Percentiles rank a stretch among this genome's conserved stretches.
These are phyloP conservation scores for Allium fistulosum DNA, from an alignment of 106 monocot genomes.

Conservation along the genomic window DNA sequence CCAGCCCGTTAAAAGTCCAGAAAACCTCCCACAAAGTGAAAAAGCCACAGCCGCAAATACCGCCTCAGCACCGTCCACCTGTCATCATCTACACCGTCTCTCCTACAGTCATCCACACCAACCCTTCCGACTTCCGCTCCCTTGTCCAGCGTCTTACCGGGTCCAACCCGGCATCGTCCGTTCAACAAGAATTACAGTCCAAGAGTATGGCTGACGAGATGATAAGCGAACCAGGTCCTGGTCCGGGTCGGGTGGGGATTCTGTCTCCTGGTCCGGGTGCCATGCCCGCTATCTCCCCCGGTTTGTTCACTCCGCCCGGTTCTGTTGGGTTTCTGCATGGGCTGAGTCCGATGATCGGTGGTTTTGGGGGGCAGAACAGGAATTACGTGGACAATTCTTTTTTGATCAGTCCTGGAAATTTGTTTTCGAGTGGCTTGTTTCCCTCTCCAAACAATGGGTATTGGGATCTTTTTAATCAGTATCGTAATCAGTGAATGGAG, in stretches of 20 bases:
- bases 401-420: slow-evolving; percentile 7
- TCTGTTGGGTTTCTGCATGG: slow-evolving; percentile 1
- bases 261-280: slow-evolving; percentile 30
- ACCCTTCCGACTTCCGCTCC: slow-evolving; percentile 52
- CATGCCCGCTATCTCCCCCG: slow-evolving; percentile 20
- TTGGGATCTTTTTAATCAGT: slow-evolving; percentile 35
- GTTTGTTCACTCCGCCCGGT: slow-evolving; percentile 24
- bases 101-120: slow-evolving; percentile 55
- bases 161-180: background rate
- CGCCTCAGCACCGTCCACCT: slow-evolving; percentile 19
- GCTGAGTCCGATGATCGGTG: background rate
- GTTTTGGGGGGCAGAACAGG: background rate
- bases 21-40: slow-evolving; percentile 65
- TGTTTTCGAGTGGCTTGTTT: background rate
- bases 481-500: slow-evolving; percentile 14
- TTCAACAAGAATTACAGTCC: background rate
- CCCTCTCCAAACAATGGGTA: slow-evolving; percentile 15
- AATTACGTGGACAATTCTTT: slow-evolving; percentile 3
- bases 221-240: no score
- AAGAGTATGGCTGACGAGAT: no score
- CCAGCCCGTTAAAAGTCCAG: slow-evolving; percentile 36
- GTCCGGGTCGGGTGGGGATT: slow-evolving; percentile 8
- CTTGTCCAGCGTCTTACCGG: slow-evolving; percentile 70
- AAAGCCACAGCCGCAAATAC: slow-evolving; percentile 30
- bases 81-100: slow-evolving; percentile 67